phyloP scores from a whole-genome alignment of 352 stramenopile species.

The Thraustotheca clavata region DNA sequence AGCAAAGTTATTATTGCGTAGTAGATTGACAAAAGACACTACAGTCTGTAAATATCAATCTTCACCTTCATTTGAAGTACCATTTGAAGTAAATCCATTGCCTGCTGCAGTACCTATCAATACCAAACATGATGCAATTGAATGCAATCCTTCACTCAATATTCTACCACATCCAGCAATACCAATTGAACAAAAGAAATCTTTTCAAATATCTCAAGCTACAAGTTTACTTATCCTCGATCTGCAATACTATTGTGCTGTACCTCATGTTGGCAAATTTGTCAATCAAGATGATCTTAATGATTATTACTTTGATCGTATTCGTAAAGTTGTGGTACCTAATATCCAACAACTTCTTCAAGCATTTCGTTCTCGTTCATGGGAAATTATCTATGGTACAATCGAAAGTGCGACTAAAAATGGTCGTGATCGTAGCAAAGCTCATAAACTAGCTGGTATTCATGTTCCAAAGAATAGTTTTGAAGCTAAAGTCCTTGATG shows the following conservation, averaged over 20 bases:
- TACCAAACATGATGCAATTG: not conserved
- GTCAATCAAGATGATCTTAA: constrained; percentile 9
- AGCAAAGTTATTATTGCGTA: constrained; percentile 41
- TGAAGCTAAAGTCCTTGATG: constrained; percentile 53
- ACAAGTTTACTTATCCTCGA: constrained; percentile 56
- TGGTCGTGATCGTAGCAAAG: constrained; percentile 68
- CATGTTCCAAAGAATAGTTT: constrained; percentile 59
- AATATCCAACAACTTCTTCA: constrained; percentile 53
- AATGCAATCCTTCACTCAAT: not conserved
- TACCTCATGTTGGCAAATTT: constrained; percentile 11
- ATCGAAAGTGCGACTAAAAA: constrained; percentile 81
- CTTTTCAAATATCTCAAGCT: not conserved
- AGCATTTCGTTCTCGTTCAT: constrained; percentile 36
- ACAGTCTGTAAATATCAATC: not conserved
- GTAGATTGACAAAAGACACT: constrained; percentile 30
- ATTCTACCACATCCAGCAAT: not conserved
- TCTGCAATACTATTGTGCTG: constrained; percentile 58
- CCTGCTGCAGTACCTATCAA: not conserved
- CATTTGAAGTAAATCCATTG: not conserved
- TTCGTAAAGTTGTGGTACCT: constrained; percentile 43
- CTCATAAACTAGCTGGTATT: constrained; percentile 83
- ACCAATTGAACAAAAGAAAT: not conserved
- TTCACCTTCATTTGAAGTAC: not conserved
- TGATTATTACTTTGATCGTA: constrained; percentile 36
- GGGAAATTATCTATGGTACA: constrained; percentile 87